Evolutionary conservation across 108 stramenopile genomes (phyloP), one percentile per base, ranked within the genome.

Genomic region (Cyclostephanos invisitatus): DNA sequence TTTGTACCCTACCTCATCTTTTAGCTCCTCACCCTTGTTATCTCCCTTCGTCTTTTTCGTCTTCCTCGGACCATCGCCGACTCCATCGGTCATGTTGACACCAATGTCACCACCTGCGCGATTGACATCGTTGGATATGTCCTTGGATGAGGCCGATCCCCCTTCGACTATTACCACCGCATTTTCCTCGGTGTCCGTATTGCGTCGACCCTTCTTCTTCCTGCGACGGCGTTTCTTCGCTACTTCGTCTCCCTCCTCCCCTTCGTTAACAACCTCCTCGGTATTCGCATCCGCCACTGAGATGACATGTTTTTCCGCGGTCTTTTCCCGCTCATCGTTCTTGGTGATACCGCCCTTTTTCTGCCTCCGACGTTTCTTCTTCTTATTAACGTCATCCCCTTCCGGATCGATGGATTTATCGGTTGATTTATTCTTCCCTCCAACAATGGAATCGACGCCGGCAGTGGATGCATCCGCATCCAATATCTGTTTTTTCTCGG

Each of bases 301-400:
- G 5, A 27, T 29, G 8, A 57, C 17, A 57, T 57, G 8, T 29
- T 57, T 29, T 32, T 27, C 56, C 29, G 14, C 29, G 6, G 25
- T 27, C 12, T 56, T 28, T 27, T 24, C 55, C 21, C 14, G 20
- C 27, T 7, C 55, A 28, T 28, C 25, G 14, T 28, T 14, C 29
- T 57, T 32, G 56, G 29, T 17, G 25, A 28, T 20, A 3, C 56
- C 20, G 0, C 82, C 73, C 66, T 84, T 87, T 17, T 84, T 70
- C 46, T 81, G 53, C 38, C 82, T 51, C 40, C 87, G 75, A 25
- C 81, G 85, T 68, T 86, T 92, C 85, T 87, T 89, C 50, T 79
- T 72, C 64, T 50, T 77, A 1, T 64, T 68, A 17, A 68, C 78
- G 38, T 57, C 82, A 0, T 50, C 72, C 21, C 46, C 83, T 44